Base-by-base conservation (phyloP, 2,329 filamentous ascomycete genomes). In the Fusarium sororula region DNA sequence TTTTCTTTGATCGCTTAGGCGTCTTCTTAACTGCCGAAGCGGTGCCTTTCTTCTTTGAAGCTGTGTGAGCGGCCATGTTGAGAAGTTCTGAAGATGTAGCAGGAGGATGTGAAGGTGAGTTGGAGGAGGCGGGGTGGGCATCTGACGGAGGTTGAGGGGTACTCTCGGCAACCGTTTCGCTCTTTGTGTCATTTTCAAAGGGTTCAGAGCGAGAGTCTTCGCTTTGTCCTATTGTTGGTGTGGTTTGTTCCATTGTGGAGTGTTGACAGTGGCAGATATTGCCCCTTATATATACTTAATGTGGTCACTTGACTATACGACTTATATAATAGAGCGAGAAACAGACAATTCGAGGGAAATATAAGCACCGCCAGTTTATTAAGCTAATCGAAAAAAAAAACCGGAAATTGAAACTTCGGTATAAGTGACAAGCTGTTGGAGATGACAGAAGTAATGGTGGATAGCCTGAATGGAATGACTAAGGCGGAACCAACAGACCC, bases 11-110 rank as follows among this genome's bases (percentile, higher is more conserved):
- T 28, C 84, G 81, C 66, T 84, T 86, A 26, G 83, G 77, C 0
- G 76, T 72, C 73, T 84, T 86, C 76, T 86, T 87, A 22, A 85
- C 70, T 10, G 79, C 67, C 3, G 82, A 78, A 1, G 85, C 85
- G 1, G 82, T 86, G 18, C 83, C 82, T 60, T 84, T 85, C 72
- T 85, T 85, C 76, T 82, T 85, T 11, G 72, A 60, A 18, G 75
- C 72, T 42, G 68, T 69, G 14, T 79, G 75, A 30, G 55, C 56
- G 18, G 76, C 53, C 69, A 74, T 77, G 60, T 58, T 79, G 78
- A 77, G 38, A 18, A 77, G 72, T 69, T 81, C 80, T 69, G 81
- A 80, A 7, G 80, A 80, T 37, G 80, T 78, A 35, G 81, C 61
- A 63, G 69, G 72, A 54, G 81, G 78, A 44, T 80, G 75, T 42